Conservation (phyloP, 83 land plant genomes). For the Isoetes engelmannii region DNA sequence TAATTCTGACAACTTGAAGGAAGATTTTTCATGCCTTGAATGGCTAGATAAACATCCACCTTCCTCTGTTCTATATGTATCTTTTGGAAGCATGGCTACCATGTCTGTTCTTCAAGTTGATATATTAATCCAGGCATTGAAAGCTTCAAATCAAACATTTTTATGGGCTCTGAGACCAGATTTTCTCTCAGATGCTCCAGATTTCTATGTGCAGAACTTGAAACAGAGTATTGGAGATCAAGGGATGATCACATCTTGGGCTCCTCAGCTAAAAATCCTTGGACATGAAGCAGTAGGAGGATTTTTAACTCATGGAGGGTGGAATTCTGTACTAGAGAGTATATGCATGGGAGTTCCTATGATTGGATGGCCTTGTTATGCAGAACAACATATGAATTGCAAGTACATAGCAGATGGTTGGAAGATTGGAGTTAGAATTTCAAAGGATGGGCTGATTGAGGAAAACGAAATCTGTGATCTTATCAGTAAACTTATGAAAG, state of each 20-base stretch:
- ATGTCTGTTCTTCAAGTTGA: background rate
- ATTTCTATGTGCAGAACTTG: background rate
- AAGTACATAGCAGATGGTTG: background rate
- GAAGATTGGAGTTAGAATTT: background rate
- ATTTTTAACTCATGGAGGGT: constrained; percentile 2
- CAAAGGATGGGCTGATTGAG: background rate
- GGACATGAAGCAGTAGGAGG: constrained; percentile 2
- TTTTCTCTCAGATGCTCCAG: background rate
- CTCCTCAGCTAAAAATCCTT: background rate
- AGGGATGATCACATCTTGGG: background rate
- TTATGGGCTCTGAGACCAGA: background rate
- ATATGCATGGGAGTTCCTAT: background rate
- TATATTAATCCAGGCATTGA: background rate
- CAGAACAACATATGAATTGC: constrained; percentile 6
- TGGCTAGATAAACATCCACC: constrained; percentile 1
- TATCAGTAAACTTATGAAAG: background rate
- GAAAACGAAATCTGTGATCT: background rate
- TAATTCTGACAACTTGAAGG: background rate
- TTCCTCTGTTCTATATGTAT: background rate
- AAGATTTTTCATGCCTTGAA: background rate
- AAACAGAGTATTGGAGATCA: background rate
- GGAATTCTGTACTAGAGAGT: background rate
- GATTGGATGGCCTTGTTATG: constrained; percentile 1
- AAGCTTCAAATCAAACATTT: background rate
- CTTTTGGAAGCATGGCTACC: constrained; percentile 4